A percentile compares a stretch with the other conserved stretches of the same genome.
phyloP scores from a whole-genome alignment of 176 grass and related monocot species.

The Lolium rigidum region DNA sequence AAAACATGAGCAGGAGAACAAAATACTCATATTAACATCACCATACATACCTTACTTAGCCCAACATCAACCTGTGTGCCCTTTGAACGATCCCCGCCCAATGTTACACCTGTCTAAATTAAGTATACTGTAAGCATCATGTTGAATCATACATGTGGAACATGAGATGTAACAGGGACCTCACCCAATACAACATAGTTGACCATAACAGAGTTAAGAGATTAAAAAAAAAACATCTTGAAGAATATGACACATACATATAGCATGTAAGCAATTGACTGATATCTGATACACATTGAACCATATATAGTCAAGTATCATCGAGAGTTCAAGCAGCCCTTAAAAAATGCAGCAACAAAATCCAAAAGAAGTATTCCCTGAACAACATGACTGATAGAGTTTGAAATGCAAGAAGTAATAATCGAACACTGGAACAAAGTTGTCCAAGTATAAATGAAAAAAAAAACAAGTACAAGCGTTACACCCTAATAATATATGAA shows the following conservation, averaged over 20 bases:
- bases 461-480: not conserved
- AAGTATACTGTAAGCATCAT: constrained; percentile 45
- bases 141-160: constrained; percentile 27
- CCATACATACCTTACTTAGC: constrained; percentile 78
- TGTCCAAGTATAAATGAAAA: not conserved
- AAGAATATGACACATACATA: no score
- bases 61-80: constrained; percentile 93
- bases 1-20: constrained; percentile 17
- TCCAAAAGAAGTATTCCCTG: not conserved
- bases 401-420: constrained; percentile 5
- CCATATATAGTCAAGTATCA: not conserved
- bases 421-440: not conserved
- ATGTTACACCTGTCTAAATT: constrained; percentile 75
- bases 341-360: not conserved
- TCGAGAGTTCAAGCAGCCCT: not conserved
- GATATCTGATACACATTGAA: no score
- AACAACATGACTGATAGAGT: not conserved
- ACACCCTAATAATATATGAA: not conserved
- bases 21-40: not conserved
- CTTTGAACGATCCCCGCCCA: constrained; percentile 75
- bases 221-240: no score
- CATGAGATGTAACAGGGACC: not conserved
- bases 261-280: no score
- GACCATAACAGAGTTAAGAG: not conserved
- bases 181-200: not conserved